phyloP scores from a whole-genome alignment of 148 eudicot species.

The Amaranthus hypochondriacus region DNA sequence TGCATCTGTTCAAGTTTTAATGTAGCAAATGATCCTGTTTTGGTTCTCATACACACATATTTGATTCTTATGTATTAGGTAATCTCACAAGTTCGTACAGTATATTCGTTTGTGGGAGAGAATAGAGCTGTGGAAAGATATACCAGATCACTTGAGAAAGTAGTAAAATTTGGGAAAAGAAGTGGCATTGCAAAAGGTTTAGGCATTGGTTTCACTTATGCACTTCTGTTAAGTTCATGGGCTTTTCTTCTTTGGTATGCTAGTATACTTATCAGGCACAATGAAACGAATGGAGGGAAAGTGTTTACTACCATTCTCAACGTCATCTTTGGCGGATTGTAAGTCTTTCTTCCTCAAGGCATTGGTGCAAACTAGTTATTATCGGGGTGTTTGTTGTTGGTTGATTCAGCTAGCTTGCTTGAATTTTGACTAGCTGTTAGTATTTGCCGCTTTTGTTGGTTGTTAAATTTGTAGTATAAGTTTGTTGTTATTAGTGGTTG shows the following conservation, averaged over 20 bases:
- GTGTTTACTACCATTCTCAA: slow-evolving; percentile 68
- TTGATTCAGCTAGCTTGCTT: too few relatives aligned
- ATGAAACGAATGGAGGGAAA: slow-evolving; percentile 60
- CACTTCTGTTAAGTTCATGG: slow-evolving; percentile 57
- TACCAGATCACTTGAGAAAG: slow-evolving; percentile 42
- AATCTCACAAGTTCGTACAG: slow-evolving; percentile 63
- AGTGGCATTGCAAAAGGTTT: slow-evolving; percentile 70
- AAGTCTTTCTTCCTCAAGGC: slow-evolving; percentile 21
- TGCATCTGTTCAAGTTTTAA: not conserved
- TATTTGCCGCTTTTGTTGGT: too few relatives aligned
- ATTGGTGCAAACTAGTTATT: too few relatives aligned
- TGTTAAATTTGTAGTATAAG: too few relatives aligned
- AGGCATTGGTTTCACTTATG: slow-evolving; percentile 64
- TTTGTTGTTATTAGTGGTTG: too few relatives aligned
- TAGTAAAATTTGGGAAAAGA: slow-evolving; percentile 50
- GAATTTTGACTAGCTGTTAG: too few relatives aligned
- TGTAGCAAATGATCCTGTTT: not conserved
- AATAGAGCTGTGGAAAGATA: slow-evolving; percentile 48
- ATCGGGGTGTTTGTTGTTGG: too few relatives aligned
- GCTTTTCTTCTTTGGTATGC: slow-evolving; percentile 73
- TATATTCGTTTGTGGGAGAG: slow-evolving; percentile 68
- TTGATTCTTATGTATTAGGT: slow-evolving; percentile 35
- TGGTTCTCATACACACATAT: not conserved
- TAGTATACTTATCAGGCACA: slow-evolving; percentile 50
- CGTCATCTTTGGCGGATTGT: slow-evolving; percentile 73